Evolutionary conservation across 2,329 filamentous ascomycete genomes (phyloP).

Genomic region (Ustilaginoidea virens): DNA sequence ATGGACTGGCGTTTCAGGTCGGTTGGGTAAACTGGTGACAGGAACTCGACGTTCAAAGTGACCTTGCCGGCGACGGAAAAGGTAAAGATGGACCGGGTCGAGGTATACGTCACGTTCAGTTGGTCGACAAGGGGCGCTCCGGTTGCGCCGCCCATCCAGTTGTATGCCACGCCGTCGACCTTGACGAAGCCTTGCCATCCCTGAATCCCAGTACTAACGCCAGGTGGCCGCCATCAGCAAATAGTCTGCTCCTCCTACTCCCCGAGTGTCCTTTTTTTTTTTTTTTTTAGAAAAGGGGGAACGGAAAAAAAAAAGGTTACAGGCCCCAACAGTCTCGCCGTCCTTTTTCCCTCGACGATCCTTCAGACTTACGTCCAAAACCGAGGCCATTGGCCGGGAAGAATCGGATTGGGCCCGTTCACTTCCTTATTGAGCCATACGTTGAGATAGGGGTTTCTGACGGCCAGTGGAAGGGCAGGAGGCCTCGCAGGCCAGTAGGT

Average conservation of each 20-base stretch:
- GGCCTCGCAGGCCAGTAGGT: constrained; percentile 49
- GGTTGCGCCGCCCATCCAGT: constrained; percentile 49
- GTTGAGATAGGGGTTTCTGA: constrained; percentile 60
- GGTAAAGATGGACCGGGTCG: constrained; percentile 54
- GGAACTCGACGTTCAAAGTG: constrained; percentile 50
- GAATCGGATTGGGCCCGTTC: constrained; percentile 47
- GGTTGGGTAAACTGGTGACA: constrained; percentile 52
- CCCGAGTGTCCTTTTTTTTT: no score
- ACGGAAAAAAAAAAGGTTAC: neutral
- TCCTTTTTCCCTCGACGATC: neutral
- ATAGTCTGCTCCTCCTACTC: neutral
- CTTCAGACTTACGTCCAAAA: constrained; percentile 55
- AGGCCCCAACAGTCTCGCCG: no score
- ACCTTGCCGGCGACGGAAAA: constrained; percentile 48
- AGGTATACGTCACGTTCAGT: constrained; percentile 51
- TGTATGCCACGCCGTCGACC: constrained; percentile 48
- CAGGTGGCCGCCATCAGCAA: no score
- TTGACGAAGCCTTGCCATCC: constrained; percentile 56
- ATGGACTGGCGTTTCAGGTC: constrained; percentile 54
- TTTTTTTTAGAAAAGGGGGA: neutral
- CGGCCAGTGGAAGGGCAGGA: constrained; percentile 55
- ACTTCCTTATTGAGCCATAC: constrained; percentile 50
- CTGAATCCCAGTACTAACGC: constrained; percentile 33
- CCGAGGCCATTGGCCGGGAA: constrained; percentile 52
- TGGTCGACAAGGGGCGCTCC: constrained; percentile 39